Conservation (phyloP, 1,139 yeast species). For the Lodderomyces margitis region DNA sequence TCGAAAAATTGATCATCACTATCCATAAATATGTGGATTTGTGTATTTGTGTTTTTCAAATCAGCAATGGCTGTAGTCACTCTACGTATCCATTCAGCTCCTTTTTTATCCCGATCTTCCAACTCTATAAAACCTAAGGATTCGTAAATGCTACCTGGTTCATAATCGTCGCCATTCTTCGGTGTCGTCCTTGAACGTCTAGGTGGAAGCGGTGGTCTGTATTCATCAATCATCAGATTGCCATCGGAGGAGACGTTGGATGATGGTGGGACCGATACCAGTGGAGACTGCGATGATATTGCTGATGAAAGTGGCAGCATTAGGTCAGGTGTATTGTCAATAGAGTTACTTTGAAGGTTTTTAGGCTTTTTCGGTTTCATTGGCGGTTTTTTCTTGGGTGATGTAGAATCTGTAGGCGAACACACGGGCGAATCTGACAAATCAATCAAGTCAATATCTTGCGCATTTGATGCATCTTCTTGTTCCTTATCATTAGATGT, state of each 20-base stretch:
- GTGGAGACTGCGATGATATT: background rate
- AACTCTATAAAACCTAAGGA: conserved; percentile 21
- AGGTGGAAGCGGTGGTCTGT: conserved; percentile 15
- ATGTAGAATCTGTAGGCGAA: background rate
- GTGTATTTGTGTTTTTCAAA: conserved; percentile 40
- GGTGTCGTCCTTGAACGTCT: conserved; percentile 8
- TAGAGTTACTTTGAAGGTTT: conserved; percentile 22
- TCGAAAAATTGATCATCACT: conserved; percentile 34
- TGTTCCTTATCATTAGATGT: background rate
- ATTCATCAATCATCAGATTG: conserved; percentile 11
- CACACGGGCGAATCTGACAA: conserved; percentile 23
- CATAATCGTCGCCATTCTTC: conserved; percentile 7
- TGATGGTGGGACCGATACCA: conserved; percentile 14
- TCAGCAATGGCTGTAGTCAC: conserved; percentile 34
- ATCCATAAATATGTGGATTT: conserved; percentile 38
- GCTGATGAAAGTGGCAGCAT: conserved; percentile 1
- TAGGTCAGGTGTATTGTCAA: background rate
- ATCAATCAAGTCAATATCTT: conserved; percentile 34
- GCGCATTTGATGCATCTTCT: conserved; percentile 9
- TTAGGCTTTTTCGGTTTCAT: conserved; percentile 41
- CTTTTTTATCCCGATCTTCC: conserved; percentile 44
- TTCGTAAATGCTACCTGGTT: conserved; percentile 13
- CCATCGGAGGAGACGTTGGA: conserved; percentile 18
- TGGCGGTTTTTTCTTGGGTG: conserved; percentile 29
- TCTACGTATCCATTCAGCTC: conserved; percentile 50